Evolutionary conservation across 106 monocot genomes (phyloP), one percentile per base, ranked within the genome.

Genomic region (Triglochin maritima): DNA sequence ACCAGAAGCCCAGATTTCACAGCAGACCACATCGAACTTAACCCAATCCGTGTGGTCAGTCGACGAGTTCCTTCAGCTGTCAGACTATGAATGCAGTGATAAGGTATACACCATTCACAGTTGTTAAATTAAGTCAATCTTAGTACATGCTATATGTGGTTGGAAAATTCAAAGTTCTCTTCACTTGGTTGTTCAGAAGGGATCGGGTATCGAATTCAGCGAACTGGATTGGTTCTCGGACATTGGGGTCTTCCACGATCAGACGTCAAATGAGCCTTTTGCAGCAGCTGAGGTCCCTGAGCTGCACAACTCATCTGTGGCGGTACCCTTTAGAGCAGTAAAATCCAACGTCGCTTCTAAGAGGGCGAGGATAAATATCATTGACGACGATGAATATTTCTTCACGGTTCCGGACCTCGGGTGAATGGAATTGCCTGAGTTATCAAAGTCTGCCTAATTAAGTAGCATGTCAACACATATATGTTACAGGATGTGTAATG

Each of bases 401-500:
- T 88, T 91, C 67, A 76, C 76, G 15, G 95, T 96, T 51, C 95
- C 95, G 47, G 95, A 96, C 79, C 90, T 96, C 44, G 95, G 95
- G 7, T 96, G 73, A 78, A 64, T 52, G 7, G 52, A 11, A 11
- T 8, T 52, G 52, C 52, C 1, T 29, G 29, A 29, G 29, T 29
- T 29, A 29, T 29, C 29, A 1, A 29, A 29, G 29, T 29, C 29
- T 29, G 1, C 1, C 29, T 29, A 29, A 29, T 29, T n/a, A n/a
- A n/a, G n/a, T n/a, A n/a, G n/a, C n/a, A n/a, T n/a, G n/a, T n/a
- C n/a, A n/a, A n/a, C n/a, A n/a, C n/a, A n/a, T n/a, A n/a, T n/a
- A n/a, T n/a, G n/a, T n/a, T n/a, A n/a, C n/a, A n/a, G n/a, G n/a
- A n/a, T n/a, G n/a, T n/a, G n/a, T n/a, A n/a, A n/a, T n/a, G n/a